These are phyloP conservation scores for Lagerstroemia speciosa DNA, from an alignment of 345 rosid genomes.

Conservation along the genomic window DNA sequence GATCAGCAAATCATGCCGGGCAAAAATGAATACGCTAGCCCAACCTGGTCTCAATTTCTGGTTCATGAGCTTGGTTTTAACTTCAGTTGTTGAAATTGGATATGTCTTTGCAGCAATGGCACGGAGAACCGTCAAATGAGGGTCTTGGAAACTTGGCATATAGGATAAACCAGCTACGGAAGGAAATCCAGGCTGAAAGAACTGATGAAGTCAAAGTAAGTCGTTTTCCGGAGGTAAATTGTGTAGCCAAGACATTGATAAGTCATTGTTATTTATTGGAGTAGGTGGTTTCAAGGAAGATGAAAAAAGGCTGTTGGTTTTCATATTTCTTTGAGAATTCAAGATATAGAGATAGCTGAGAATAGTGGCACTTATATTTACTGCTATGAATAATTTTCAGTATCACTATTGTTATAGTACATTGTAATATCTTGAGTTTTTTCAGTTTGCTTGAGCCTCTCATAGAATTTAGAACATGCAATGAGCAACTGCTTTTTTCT, in stretches of 20 bases:
- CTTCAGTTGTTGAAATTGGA: constrained; percentile 1
- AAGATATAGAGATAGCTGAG: neutral
- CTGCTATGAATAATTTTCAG: neutral
- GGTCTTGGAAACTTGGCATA: constrained; percentile 45
- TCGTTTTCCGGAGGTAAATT: neutral
- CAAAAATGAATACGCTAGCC: neutral
- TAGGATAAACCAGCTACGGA: constrained; percentile 61
- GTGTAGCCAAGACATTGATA: neutral
- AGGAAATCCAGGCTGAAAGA: constrained; percentile 74
- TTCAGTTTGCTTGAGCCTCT: neutral
- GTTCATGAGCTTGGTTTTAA: neutral
- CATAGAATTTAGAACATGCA: neutral
- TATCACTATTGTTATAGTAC: neutral
- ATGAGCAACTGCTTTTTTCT: neutral
- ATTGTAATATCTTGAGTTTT: neutral
- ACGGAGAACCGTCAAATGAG: constrained; percentile 39
- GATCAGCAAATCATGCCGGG: neutral
- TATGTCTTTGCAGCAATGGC: constrained; percentile 31
- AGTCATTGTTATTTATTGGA: neutral
- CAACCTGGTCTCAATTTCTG: neutral
- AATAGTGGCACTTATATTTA: neutral
- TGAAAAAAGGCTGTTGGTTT: neutral
- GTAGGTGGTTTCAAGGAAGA: neutral
- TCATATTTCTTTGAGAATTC: neutral
- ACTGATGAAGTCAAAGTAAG: constrained; percentile 48